Base-by-base conservation (phyloP, 1,139 yeast species). In the Zygosaccharomyces pseudobailii region DNA sequence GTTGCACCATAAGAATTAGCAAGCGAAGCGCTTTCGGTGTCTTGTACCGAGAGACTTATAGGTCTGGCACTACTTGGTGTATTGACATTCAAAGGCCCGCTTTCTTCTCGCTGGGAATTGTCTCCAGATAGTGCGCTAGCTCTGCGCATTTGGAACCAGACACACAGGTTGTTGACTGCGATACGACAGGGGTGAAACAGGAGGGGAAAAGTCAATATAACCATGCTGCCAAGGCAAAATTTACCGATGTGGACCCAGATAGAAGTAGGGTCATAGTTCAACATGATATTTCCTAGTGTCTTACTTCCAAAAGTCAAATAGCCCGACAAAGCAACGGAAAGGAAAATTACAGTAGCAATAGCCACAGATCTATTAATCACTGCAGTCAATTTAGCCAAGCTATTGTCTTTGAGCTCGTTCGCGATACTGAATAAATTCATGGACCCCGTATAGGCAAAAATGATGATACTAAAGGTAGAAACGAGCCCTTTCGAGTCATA, bases 371-470 rank as follows among this genome's bases (percentile, higher is more conserved):
- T 55, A 40, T 71, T 66, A 36, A 84, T 72, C 43, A 92, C 79
- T n/a, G 58, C 63, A 6, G 75, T 59, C 42, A 84, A 72, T 43
- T 77, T 76, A 5, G 66, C 51, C 49, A 82, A 66, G 0, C 83
- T 69, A 54, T 81, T 82, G 53, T 79, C 78, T 41, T 69, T 68
- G 42, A 92, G 73, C 68, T 92, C 99, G 62, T 89, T 87, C 59
- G 89, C 79, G 46, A 90, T 86, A 7, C 96, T 84, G 66, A 87
- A 90, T 82, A 92, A 85, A 66, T 84, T 92, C 71, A 92, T 97
- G 55, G 92, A 95, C 53, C 97, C 95, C 0, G 97, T 90, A 67
- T 81, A 94, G 3, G 97, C 97, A 71, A 94, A 88, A 17, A 92
- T 86, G 49, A 92, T 80, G 55, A 92, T 85, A n/a, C 96, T 95